Evolutionary conservation across 2,329 filamentous ascomycete species (phyloP), one percentile per base, ranked within the genome.

Genomic region (Talaromyces sp.): DNA sequence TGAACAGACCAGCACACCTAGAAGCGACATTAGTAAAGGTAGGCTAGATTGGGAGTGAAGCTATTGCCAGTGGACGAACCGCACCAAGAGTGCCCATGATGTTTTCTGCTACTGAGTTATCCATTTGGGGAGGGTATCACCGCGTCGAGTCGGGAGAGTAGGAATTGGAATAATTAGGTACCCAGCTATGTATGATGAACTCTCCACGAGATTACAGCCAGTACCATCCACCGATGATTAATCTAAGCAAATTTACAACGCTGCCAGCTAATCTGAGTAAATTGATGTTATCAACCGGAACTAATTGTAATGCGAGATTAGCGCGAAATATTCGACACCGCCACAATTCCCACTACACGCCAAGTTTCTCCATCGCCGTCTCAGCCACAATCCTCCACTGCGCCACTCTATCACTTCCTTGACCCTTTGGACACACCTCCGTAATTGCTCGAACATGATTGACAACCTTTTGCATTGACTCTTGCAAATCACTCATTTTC

Each of bases 401-500:
- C 11, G 43, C 39, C 2, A 70, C 69, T 33, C 65, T 60, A n/a
- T 73, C 73, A 24, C 31, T 31, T 9, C 62, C 63, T 65, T 73
- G 68, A 0, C 68, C 70, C 49, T 69, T 62, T 3, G 73, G 73
- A 45, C 67, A 71, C 11, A 75, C 70, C 50, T 76, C 73, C 2
- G 73, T 69, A 63, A 77, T 71, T 6, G 72, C 73, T 24, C 74
- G 67, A 41, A 74, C 64, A 62, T 71, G 70, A 50, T 70, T 69
- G n/a, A 71, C 65, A 1, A 70, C 74, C 11, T 64, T 67, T 67
- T 75, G 73, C 68, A 76, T 73, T 6, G 27, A 60, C 61, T 74
- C 69, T 47, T 73, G 72, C 49, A 52, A 11, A 10, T 58, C 41
- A 37, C 52, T 69, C 31, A 57, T 65, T 63, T 60, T 66, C 37